phyloP scores from a whole-genome alignment of 495 filamentous ascomycete species.

The Talaromyces stipitatus region DNA sequence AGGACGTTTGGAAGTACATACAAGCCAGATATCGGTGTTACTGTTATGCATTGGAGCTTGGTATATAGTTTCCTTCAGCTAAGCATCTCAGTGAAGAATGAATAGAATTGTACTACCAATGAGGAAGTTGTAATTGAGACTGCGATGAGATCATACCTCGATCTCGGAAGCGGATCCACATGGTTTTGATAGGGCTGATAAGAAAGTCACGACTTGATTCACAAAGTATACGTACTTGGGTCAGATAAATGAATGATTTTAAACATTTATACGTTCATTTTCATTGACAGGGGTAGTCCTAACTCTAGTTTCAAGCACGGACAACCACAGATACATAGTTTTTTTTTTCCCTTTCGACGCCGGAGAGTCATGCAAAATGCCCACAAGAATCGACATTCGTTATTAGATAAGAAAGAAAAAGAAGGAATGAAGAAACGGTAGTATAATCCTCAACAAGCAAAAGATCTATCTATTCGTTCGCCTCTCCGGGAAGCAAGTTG shows the following conservation, averaged over 20 bases:
- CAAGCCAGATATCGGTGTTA: conserved; percentile 44
- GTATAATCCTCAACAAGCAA: background rate
- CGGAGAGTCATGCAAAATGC: conserved; percentile 41
- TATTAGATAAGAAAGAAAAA: conserved; percentile 4
- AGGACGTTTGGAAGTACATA: conserved; percentile 18
- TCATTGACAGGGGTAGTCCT: background rate
- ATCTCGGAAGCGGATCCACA: background rate
- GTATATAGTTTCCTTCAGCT: background rate
- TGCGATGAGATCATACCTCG: conserved; percentile 3
- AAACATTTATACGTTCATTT: background rate
- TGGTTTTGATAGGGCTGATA: background rate
- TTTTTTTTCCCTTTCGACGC: conserved; percentile 40
- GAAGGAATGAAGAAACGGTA: background rate
- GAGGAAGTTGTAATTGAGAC: background rate
- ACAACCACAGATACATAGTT: conserved; percentile 38
- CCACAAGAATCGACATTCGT: conserved; percentile 5
- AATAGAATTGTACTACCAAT: background rate
- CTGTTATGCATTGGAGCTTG: conserved; percentile 31
- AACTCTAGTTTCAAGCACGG: conserved; percentile 20
- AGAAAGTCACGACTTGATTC: background rate
- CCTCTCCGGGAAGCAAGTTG: conserved; percentile 44
- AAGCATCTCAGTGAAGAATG: background rate
- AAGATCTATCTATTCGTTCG: conserved; percentile 27
- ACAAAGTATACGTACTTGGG: background rate
- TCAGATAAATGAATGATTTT: background rate